These are phyloP conservation scores for Secale cereale DNA, from an alignment of 176 grass and related monocot genomes.

Conservation along the genomic window DNA sequence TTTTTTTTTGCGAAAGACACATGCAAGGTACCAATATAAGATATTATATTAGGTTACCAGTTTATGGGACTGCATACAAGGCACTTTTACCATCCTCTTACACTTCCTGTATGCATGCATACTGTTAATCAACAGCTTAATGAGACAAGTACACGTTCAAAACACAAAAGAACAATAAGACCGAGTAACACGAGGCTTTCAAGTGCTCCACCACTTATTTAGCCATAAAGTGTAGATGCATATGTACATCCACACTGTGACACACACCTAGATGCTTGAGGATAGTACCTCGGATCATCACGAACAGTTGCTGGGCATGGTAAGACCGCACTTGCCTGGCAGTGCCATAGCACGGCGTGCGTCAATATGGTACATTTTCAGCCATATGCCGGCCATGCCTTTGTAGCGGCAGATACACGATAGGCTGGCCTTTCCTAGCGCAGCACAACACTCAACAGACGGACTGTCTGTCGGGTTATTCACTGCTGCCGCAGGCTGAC, in stretches of 20 bases:
- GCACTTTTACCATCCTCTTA: neutral
- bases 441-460: no score
- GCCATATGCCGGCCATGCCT: constrained; percentile 25
- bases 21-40: no score
- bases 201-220: neutral
- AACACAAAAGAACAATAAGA: neutral
- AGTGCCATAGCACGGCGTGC: constrained; percentile 10
- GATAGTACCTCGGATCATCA: neutral
- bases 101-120: neutral
- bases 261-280: no score
- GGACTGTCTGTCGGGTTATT: no score
- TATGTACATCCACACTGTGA: no score
- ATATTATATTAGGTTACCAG: no score
- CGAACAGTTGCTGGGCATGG: neutral
- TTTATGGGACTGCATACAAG: neutral
- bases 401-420: constrained; percentile 40
- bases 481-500: no score
- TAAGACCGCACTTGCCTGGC: neutral
- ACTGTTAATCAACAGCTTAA: neutral
- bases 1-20: no score
- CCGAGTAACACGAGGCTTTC: neutral
- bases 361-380: constrained; percentile 57
- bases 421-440: no score
- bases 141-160: neutral
- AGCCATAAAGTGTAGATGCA: neutral